Evolutionary conservation across 2,329 filamentous ascomycete genomes (phyloP), one percentile per base, ranked within the genome.

Genomic region (Xylariaceae sp.): DNA sequence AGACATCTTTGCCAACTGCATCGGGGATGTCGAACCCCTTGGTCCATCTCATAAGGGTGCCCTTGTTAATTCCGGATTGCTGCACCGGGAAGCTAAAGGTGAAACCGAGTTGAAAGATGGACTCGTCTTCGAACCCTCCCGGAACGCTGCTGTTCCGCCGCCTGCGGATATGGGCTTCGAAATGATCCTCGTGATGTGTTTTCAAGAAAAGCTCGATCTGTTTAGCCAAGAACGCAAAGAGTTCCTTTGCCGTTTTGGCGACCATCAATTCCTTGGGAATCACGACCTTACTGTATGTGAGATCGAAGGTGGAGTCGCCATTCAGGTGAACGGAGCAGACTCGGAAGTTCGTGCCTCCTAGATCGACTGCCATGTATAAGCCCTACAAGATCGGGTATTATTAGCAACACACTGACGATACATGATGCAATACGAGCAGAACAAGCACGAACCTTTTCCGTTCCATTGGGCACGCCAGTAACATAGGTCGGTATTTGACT

Each of bases 21-120:
- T 97, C 94, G n/a, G 85, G 81, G 62, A 99, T 97, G 69, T 97
- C 90, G 70, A 96, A 99, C 50, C 94, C 94, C 77, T 99, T 99
- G 55, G 94, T 99, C 94, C 94, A 99, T 64, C 94, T 85, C 73
- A 96, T 94, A 52, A 99, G 79, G 54, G 86, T 87, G 58, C 94
- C 94, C 74, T 91, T 92, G 79, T 97, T 97, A 71, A 99, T 96
- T 40, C 90, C 91, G 55, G 88, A 79, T 71, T 99, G 94, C 70
- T 95, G 84, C 40, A 97, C 91, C 2, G 94, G 94, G 75, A 97
- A 99, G 70, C 89, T 95, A 74, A 99, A 99, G 51, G 94, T 99
- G 74, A 99, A 99, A n/a, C 94, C 94, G 42, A 99, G 79, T 65
- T 91, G 88, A 75, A 97, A 96, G 58, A 94, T 83, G 56, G 92